phyloP scores from a whole-genome alignment of 129 eudicot genomes.

The Sambucus nigra region DNA sequence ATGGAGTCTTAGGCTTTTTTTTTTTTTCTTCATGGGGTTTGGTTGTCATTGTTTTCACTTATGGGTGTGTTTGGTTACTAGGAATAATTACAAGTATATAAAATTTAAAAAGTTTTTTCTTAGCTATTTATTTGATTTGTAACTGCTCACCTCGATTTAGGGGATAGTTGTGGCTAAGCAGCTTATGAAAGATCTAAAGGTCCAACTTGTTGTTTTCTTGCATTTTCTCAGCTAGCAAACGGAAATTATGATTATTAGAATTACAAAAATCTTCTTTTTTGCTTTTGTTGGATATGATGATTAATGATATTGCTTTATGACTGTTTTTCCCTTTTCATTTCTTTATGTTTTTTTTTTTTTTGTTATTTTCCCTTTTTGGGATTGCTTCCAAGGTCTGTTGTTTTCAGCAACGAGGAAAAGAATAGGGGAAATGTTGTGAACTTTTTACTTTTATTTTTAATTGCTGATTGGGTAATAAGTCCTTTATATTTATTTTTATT shows the following conservation, averaged over 20 bases:
- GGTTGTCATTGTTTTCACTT: not conserved
- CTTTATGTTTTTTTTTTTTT: not conserved
- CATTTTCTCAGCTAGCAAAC: not conserved
- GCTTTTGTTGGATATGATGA: too few relatives aligned
- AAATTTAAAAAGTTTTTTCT: not conserved
- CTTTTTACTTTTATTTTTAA: not conserved
- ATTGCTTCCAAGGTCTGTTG: not conserved
- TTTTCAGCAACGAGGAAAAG: not conserved
- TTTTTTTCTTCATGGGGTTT: not conserved
- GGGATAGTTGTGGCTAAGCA: not conserved
- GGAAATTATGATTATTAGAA: not conserved
- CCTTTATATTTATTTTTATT: too few relatives aligned
- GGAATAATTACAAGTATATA: not conserved
- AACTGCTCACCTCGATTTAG: not conserved
- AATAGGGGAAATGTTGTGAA: not conserved
- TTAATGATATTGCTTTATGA: too few relatives aligned
- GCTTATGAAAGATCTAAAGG: too few relatives aligned
- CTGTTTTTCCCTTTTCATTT: not conserved
- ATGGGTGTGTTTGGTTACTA: not conserved
- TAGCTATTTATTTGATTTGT: not conserved
- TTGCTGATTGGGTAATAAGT: not conserved
- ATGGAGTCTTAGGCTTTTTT: not conserved
- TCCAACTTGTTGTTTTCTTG: not conserved
- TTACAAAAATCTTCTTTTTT: too few relatives aligned
- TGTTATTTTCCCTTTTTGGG: too few relatives aligned